Evolutionary conservation across 2,329 filamentous ascomycete genomes (phyloP).

Genomic region (Xylogone sp.): DNA sequence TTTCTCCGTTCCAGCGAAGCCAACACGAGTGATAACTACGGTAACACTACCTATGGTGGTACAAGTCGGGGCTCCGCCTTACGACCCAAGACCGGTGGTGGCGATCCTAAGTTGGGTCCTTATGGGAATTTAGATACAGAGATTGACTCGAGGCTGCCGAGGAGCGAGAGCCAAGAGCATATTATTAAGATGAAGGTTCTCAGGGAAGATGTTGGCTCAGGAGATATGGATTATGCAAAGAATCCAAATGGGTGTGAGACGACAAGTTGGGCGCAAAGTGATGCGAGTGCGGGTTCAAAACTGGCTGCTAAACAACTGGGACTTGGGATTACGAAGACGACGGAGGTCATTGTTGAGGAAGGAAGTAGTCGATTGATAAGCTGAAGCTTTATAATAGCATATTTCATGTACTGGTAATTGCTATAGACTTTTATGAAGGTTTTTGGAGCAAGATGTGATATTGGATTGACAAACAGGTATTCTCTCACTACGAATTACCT

Average conservation of each 20-base stretch:
- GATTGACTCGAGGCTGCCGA: not conserved
- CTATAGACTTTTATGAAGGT: too few relatives aligned
- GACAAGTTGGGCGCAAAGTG: not conserved
- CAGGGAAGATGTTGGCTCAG: not conserved
- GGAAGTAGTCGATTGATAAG: too few relatives aligned
- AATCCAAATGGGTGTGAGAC: not conserved
- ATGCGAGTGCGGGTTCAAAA: not conserved
- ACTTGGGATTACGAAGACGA: not conserved
- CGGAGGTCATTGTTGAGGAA: not conserved
- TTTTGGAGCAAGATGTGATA: too few relatives aligned
- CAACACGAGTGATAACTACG: not conserved
- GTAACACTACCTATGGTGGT: not conserved
- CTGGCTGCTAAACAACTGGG: not conserved
- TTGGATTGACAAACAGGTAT: too few relatives aligned
- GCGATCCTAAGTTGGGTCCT: not conserved
- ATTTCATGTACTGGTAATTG: too few relatives aligned
- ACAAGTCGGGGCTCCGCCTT: not conserved
- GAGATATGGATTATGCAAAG: not conserved
- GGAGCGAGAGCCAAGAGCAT: not conserved
- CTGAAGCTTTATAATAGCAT: too few relatives aligned
- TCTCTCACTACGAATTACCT: too few relatives aligned
- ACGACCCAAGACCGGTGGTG: not conserved
- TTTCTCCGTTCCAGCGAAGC: constrained; percentile 23
- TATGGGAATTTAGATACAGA: not conserved
- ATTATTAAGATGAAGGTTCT: not conserved